phyloP scores from a whole-genome alignment of 306 rosid genomes.

The Citrullus amarus region DNA sequence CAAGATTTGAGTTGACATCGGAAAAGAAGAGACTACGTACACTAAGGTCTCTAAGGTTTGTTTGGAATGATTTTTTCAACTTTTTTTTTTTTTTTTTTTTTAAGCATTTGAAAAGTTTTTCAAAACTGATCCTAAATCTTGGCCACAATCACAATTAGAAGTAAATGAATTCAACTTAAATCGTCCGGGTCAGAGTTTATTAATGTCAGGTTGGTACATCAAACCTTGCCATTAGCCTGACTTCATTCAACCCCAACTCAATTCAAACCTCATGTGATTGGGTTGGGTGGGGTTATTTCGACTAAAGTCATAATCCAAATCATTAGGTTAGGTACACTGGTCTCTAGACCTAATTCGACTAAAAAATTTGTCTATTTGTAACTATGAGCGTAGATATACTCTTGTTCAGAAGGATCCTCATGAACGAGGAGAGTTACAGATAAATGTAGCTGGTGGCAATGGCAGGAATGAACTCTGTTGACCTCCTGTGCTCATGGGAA shows the following conservation, averaged over 20 bases:
- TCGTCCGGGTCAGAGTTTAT: not conserved
- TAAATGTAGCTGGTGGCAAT: not conserved
- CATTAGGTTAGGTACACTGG: not conserved
- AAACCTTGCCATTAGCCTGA: not conserved
- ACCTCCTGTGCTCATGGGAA: not conserved
- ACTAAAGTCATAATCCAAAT: not conserved
- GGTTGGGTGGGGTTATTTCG: not conserved
- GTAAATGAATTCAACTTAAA: not conserved
- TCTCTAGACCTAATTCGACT: not conserved
- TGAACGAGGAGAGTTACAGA: not conserved
- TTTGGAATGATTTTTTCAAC: not conserved
- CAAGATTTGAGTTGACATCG: not conserved
- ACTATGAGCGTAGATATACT: not conserved
- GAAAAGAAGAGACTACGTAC: not conserved
- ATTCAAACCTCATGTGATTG: no score
- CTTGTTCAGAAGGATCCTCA: not conserved
- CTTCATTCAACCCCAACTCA: not conserved
- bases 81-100: no score
- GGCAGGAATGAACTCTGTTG: not conserved
- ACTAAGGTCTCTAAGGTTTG: not conserved
- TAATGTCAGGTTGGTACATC: not conserved
- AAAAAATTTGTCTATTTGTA: not conserved
- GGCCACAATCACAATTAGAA: not conserved
- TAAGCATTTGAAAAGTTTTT: no score
- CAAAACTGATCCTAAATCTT: not conserved